A percentile compares a stretch with the other conserved stretches of the same genome.
Evolutionary conservation across 805 yeast species (phyloP).

Genomic region (Pichia occidentalis): DNA sequence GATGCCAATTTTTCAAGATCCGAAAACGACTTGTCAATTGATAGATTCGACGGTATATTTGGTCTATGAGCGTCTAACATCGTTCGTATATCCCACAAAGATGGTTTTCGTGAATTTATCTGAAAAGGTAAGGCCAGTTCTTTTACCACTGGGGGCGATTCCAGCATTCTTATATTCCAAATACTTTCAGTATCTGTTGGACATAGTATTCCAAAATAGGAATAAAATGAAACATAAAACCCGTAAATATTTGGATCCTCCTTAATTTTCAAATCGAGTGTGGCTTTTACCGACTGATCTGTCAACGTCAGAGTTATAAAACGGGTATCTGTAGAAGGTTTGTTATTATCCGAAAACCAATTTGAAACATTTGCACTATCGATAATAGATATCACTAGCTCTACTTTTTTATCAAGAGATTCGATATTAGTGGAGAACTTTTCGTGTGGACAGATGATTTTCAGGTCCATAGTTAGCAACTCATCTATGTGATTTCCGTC

Average conservation of each 20-base stretch:
- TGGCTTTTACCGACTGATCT: too few relatives aligned
- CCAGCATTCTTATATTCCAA: not conserved
- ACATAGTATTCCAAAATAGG: slow-evolving; percentile 1
- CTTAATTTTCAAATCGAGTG: too few relatives aligned
- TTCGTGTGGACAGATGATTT: not conserved
- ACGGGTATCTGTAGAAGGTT: not conserved
- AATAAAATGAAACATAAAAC: slow-evolving; percentile 10
- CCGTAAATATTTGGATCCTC: not conserved
- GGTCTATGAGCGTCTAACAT: too few relatives aligned
- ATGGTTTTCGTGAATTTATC: too few relatives aligned
- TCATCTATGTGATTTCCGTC: too few relatives aligned
- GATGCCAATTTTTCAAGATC: not conserved
- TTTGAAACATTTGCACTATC: not conserved
- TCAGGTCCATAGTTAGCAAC: too few relatives aligned
- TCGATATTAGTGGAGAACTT: not conserved
- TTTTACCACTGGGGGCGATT: too few relatives aligned
- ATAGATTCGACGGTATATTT: too few relatives aligned
- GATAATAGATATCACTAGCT: not conserved
- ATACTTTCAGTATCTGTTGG: not conserved
- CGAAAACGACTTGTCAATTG: not conserved
- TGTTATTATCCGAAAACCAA: not conserved
- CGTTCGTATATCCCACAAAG: too few relatives aligned
- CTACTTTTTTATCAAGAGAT: not conserved
- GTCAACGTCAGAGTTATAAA: too few relatives aligned
- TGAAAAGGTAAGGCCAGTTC: too few relatives aligned